Percentiles rank a stretch among this genome's conserved stretches.
These are phyloP conservation scores for Aspergillus calidoustus DNA, from an alignment of 2,329 filamentous ascomycete genomes.

Conservation along the genomic window DNA sequence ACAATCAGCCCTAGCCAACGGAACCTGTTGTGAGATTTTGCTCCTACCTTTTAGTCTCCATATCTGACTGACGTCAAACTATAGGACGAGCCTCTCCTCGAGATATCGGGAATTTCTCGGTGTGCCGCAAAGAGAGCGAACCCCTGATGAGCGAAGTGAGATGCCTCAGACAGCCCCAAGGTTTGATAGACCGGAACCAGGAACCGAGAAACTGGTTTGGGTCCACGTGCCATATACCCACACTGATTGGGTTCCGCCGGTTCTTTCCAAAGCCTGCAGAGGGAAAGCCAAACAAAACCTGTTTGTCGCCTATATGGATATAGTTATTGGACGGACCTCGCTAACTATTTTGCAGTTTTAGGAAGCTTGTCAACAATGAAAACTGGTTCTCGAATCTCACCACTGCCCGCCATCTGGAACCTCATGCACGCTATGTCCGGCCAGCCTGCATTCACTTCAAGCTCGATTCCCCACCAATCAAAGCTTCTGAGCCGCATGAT, in stretches of 20 bases:
- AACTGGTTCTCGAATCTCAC: slow-evolving; percentile 44
- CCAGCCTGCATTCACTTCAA: slow-evolving; percentile 41
- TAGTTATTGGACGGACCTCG: background rate
- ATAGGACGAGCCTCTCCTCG: slow-evolving; percentile 20
- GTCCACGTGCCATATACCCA: slow-evolving; percentile 42
- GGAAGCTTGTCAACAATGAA: slow-evolving; percentile 38
- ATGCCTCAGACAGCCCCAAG: slow-evolving; percentile 32
- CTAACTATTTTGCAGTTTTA: slow-evolving; percentile 35
- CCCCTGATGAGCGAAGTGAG: slow-evolving; percentile 28
- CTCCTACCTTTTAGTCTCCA: background rate
- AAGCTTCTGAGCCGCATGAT: slow-evolving; percentile 22
- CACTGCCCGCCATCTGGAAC: slow-evolving; percentile 43
- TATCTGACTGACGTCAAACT: background rate
- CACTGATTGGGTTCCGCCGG: slow-evolving; percentile 26
- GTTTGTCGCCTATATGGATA: slow-evolving; percentile 15
- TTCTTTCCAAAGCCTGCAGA: slow-evolving; percentile 27
- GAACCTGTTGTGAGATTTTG: slow-evolving; percentile 12
- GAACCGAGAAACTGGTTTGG: slow-evolving; percentile 40
- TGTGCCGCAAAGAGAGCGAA: slow-evolving; percentile 32
- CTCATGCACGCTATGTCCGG: slow-evolving; percentile 45
- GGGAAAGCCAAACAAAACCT: slow-evolving; percentile 32
- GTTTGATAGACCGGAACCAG: slow-evolving; percentile 39
- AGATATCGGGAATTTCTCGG: slow-evolving; percentile 30
- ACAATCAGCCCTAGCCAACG: slow-evolving; percentile 5
- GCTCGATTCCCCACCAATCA: slow-evolving; percentile 27